Base-by-base conservation (phyloP, 2,329 filamentous ascomycete species). In the Ceratocystis destructans region DNA sequence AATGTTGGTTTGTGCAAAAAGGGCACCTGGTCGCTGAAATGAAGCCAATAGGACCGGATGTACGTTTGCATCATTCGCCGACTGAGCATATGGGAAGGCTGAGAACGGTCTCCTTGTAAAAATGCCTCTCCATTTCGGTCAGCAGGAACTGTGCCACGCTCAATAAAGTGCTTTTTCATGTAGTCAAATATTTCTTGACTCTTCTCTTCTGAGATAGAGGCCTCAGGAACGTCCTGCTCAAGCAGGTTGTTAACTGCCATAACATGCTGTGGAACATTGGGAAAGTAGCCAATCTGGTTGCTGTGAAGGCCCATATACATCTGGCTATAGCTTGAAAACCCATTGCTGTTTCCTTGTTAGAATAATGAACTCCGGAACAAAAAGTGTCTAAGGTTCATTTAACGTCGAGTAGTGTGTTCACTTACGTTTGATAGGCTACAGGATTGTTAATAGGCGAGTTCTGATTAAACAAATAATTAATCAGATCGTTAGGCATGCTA, bases 1-100 rank as follows among this genome's bases (percentile, higher is more conserved):
- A 97, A 99, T 0, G 93, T 96, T 3, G 94, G 91, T 72, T 92
- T 90, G 75, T 99, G 94, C 61, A 97, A 79, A 68, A 99, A 96
- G 1, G 94, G 94, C 69, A 97, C 81, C 74, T 97, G 94, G 65
- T 92, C 88, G 74, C 94, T 95, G 72, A 96, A 96, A 74, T 96
- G 88, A 64, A 88, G 82, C 94, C 94, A 99, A 75, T 95, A 99
- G 1, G 91, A 96, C 10, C 86, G 83, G 70, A 96, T 91, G 72
- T 96, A 97, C 2, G 87, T 87, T 76, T 96, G 90, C 88, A 97
- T 95, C 90, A 96, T 96, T 71, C 88, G 85, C 71, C 92, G 81
- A 74, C 93, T 96, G 69, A 97, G 78, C 78, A 87, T 82, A 68
- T 87, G 84, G 28, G 78, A 76, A 64, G 83, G 81, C 41, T 83